These are phyloP conservation scores for Byssochlamys sp. DNA, from an alignment of 2,329 filamentous ascomycete species.

Conservation along the genomic window DNA sequence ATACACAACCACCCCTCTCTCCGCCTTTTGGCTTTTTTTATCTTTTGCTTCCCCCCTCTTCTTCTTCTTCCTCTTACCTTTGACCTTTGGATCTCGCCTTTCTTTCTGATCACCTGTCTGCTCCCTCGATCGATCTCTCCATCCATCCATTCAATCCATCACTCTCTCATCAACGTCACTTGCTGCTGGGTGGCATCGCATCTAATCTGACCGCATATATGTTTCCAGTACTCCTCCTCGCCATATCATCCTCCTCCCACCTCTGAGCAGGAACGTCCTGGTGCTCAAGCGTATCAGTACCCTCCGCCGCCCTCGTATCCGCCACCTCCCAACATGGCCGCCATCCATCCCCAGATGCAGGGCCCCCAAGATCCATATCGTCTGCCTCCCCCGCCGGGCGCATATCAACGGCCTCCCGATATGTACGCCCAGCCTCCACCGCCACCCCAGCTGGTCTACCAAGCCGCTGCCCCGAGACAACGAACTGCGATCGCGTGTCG, in stretches of 20 bases:
- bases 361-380: conserved; percentile 36
- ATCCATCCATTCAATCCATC: neutral
- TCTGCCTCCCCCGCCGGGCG: conserved; percentile 34
- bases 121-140: neutral
- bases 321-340: conserved; percentile 32
- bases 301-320: conserved; percentile 26
- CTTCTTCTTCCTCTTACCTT: too few relatives aligned
- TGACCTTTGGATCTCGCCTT: too few relatives aligned
- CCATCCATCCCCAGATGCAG: conserved; percentile 31
- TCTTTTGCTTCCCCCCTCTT: conserved; percentile 5
- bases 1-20: neutral
- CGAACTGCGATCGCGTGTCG: conserved; percentile 44
- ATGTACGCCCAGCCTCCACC: conserved; percentile 30
- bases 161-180: conserved; percentile 1
- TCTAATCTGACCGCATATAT: conserved; percentile 2
- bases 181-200: neutral
- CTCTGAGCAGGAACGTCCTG: conserved; percentile 5
- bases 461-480: conserved; percentile 40
- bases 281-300: conserved; percentile 20
- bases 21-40: conserved; percentile 4
- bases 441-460: conserved; percentile 32
- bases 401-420: conserved; percentile 33
- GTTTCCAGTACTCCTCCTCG: conserved; percentile 21
- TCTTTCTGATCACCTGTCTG: neutral
- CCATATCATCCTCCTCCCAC: conserved; percentile 21